Evolutionary conservation across 2,329 filamentous ascomycete species (phyloP).

Genomic region (Calonectria crousiana): DNA sequence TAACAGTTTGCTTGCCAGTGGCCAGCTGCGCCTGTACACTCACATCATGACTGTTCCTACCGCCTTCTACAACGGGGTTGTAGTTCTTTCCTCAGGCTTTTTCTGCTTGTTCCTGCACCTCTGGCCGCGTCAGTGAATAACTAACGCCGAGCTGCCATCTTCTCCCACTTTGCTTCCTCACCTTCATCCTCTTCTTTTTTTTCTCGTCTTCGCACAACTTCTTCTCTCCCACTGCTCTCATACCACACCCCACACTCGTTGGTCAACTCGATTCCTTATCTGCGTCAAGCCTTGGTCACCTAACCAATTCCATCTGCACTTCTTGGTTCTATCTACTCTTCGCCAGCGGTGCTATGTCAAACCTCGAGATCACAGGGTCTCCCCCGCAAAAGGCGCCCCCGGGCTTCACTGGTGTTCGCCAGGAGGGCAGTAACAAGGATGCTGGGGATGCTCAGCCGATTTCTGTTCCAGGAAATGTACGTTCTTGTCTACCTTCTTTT

Average conservation of each 20-base stretch:
- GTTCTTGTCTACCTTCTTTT: constrained; percentile 18
- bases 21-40: constrained; percentile 21
- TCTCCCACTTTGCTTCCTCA: constrained; percentile 26
- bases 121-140: constrained; percentile 43
- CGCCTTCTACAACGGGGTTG: constrained; percentile 29
- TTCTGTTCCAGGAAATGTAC: constrained; percentile 32
- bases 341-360: constrained; percentile 44
- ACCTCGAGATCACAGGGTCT: constrained; percentile 42
- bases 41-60: constrained; percentile 30
- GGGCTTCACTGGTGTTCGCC: constrained; percentile 26
- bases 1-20: constrained; percentile 25
- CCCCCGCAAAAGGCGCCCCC: constrained; percentile 43
- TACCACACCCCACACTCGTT: constrained; percentile 45
- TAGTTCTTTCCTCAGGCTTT: constrained; percentile 40
- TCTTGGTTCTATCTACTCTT: constrained; percentile 13
- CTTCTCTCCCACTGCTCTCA: constrained; percentile 26
- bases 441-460: constrained; percentile 28
- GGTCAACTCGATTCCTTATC: constrained; percentile 44
- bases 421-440: constrained; percentile 37
- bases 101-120: constrained; percentile 37
- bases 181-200: constrained; percentile 27
- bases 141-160: constrained; percentile 35
- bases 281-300: constrained; percentile 46
- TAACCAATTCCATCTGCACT: constrained; percentile 29
- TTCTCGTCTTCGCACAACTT: constrained; percentile 32